Evolutionary conservation across 2,329 filamentous ascomycete species (phyloP), one percentile per base, ranked within the genome.

Genomic region (Fusarium sp.): DNA sequence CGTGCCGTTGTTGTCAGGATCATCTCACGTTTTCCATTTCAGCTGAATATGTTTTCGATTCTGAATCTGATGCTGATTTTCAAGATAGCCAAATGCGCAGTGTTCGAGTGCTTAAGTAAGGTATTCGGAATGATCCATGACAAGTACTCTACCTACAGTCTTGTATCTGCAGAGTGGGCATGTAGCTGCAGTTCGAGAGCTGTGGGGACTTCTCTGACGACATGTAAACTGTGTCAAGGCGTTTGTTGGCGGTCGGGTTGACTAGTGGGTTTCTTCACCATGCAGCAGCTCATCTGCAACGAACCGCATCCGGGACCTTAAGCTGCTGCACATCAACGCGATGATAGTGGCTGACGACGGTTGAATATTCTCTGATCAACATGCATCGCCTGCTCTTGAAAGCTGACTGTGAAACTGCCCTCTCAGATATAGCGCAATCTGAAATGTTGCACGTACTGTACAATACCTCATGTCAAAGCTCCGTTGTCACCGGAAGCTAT

Each of bases 101-200:
- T 22, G 33, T 49, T 27, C 18, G 36, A 22, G 41, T 50, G 25
- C n/a, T 29, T 44, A 44, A 36, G 29, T 41, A 46, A 29, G 52
- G 22, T 44, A 15, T 66, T 57, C 49, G 38, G 50, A 38, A 66
- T 47, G 46, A 66, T 46, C 65, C 65, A 72, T 58, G 55, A 65
- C 55, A 39, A 47, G 45, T 50, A 56, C 52, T 55, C 45, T 46
- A 52, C 50, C 38, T 35, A 46, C 54, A 41, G 46, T 56, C 49
- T 56, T 42, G 49, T 42, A 52, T 52, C 44, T 62, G 62, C 57
- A 68, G 53, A 52, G 69, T 66, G 65, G 65, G 49, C 61, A 73
- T 58, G 50, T 33, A 73, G 70, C 54, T 71, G 70, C 62, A 56
- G 70, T 73, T 71, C 70, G 54, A 70, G 70, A 61, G 62, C 59